phyloP scores from a whole-genome alignment of 805 yeast genomes.

The Kodamaea sagamina region DNA sequence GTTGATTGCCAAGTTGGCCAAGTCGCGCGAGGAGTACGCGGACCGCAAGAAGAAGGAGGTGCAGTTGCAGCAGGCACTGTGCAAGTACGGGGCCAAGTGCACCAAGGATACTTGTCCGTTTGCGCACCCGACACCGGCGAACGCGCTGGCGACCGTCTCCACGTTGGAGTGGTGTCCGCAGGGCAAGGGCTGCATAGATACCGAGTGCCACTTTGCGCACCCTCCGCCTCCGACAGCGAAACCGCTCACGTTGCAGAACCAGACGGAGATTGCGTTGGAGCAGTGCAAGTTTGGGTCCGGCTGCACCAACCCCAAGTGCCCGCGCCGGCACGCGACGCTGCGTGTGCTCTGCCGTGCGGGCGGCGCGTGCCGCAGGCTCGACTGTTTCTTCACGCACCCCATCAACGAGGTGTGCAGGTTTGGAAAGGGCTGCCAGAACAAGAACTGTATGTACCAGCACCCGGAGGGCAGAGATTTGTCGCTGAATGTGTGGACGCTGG shows the following conservation, averaged over 20 bases:
- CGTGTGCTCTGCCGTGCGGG: conserved; percentile 81
- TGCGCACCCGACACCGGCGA: conserved; percentile 91
- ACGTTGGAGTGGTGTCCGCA: conserved; percentile 75
- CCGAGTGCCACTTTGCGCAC: conserved; percentile 72
- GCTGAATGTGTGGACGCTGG: conserved; percentile 36
- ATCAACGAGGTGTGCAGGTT: conserved; percentile 77
- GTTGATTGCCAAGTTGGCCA: conserved; percentile 66
- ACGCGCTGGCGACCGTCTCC: conserved; percentile 67
- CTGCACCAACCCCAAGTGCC: conserved; percentile 79
- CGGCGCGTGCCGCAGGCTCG: conserved; percentile 69
- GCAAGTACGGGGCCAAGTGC: conserved; percentile 78
- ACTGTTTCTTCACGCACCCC: conserved; percentile 85
- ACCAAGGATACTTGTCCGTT: conserved; percentile 79
- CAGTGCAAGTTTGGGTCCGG: conserved; percentile 78
- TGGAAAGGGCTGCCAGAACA: conserved; percentile 73
- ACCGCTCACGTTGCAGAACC: conserved; percentile 24
- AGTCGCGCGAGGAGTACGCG: conserved; percentile 51
- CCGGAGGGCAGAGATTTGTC: conserved; percentile 66
- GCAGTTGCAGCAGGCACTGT: conserved; percentile 47
- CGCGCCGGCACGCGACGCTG: conserved; percentile 80
- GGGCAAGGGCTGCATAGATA: conserved; percentile 64
- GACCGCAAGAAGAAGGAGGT: conserved; percentile 40
- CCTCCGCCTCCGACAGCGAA: conserved; percentile 63
- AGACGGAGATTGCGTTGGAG: conserved; percentile 58
- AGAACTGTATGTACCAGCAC: conserved; percentile 71